Conservation (phyloP, 2,329 filamentous ascomycete species). For the Lasiodiplodia hormozganensis region DNA sequence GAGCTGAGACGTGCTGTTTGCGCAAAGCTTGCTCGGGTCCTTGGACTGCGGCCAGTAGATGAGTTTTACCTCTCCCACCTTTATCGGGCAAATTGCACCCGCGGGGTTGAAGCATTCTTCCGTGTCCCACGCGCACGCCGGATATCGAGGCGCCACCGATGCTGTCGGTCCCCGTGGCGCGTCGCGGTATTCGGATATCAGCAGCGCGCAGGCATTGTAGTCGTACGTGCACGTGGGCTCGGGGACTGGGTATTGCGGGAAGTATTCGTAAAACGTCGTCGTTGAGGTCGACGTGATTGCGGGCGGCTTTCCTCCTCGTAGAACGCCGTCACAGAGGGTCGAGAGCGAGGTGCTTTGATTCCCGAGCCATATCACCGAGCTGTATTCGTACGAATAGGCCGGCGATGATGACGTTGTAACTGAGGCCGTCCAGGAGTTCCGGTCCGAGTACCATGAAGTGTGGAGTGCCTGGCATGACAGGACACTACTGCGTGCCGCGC, state of each 20-base stretch:
- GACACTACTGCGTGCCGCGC: background rate
- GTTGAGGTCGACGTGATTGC: background rate
- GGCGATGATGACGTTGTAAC: background rate
- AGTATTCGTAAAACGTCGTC: background rate
- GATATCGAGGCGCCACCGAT: background rate
- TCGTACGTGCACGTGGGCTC: constrained; percentile 17
- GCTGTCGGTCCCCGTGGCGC: background rate
- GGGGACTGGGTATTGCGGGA: background rate
- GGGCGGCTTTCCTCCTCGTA: background rate
- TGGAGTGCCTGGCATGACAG: background rate
- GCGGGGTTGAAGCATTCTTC: background rate
- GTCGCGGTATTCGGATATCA: background rate
- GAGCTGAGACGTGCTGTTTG: background rate
- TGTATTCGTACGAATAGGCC: too few species aligned
- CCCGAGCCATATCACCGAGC: background rate
- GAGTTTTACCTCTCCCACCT: constrained; percentile 6
- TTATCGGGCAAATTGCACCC: background rate
- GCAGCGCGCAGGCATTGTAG: constrained; percentile 12
- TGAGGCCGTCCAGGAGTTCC: background rate
- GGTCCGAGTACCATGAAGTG: background rate
- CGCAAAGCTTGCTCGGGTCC: background rate
- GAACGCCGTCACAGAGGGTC: constrained; percentile 16
- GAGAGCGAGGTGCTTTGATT: constrained; percentile 15
- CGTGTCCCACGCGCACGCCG: background rate
- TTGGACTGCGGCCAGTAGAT: constrained; percentile 26